Evolutionary conservation across 2,329 filamentous ascomycete genomes (phyloP).

Genomic region (Colletotrichum abscissum): DNA sequence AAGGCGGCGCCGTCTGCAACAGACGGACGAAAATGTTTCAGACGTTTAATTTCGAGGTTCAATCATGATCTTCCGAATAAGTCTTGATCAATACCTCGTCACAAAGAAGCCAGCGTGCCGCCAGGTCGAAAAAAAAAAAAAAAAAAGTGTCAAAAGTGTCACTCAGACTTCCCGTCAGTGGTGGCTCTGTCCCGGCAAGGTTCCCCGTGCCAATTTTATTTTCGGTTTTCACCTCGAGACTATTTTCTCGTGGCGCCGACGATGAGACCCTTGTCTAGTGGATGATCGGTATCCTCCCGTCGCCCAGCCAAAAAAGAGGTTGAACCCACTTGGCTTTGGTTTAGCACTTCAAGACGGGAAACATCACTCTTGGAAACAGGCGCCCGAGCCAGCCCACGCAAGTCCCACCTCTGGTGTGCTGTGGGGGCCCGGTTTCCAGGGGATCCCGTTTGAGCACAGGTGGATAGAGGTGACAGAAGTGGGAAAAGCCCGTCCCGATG

Average conservation of each 20-base stretch:
- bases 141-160: neutral
- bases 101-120: no score
- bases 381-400: constrained; percentile 14
- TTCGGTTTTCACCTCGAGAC: neutral
- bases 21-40: neutral
- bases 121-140: neutral
- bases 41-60: neutral
- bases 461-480: neutral
- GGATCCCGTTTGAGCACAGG: constrained; percentile 3
- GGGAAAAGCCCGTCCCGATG: constrained; percentile 2
- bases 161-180: no score
- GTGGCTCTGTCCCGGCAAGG: neutral
- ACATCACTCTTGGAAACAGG: neutral
- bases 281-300: constrained; percentile 34
- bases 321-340: no score
- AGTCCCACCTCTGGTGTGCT: constrained; percentile 7
- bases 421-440: constrained; percentile 17
- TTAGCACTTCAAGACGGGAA: neutral
- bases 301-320: constrained; percentile 26
- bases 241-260: neutral
- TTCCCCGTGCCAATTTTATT: constrained; percentile 1
- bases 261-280: constrained; percentile 20
- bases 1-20: neutral
- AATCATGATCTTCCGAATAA: no score
- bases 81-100: no score